Evolutionary conservation across 2,329 filamentous ascomycete species (phyloP), one percentile per base, ranked within the genome.

Genomic region (Amesomyces nigricolor): DNA sequence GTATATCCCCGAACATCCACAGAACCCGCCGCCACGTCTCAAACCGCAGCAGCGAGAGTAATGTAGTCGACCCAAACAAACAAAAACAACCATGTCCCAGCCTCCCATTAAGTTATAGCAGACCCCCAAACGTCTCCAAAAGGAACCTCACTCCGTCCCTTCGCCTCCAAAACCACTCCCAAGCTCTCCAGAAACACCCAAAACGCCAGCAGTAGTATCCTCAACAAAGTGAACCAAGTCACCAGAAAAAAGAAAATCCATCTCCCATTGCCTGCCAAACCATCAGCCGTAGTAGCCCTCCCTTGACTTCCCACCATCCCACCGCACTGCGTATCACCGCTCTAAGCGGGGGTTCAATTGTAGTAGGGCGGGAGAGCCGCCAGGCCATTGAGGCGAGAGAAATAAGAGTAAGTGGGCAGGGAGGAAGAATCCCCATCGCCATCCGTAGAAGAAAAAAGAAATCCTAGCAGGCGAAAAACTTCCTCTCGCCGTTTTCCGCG

Each of bases 281-380:
- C 22, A 6, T 4, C 22, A 26, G 22, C 4, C 6, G 6, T 26
- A 11, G 30, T 45, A 45, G 32, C 53, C 37, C 42, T 29, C 22
- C 45, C 40, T 49, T 5, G 22, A 26, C 17, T 19, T 37, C 49
- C 45, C 45, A 35, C 17, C 49, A 2, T 35, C 22, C 19, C 51
- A 44, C 53, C 57, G 19, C 40, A 46, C 29, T 29, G 50, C 57
- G 57, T 42, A 58, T 53, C 57, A 56, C 57, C 56, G 57, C 53
- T 19, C 10, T 11, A 16, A 49, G 46, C 11, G 50, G 40, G 40
- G 38, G 47, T 13, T 38, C 8, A 11, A 1, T 42, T 5, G 19
- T 16, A 5, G 43, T 19, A 22, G 50, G 50, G 6, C 46, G n/a
- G 43, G 42, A 51, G 44, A 43, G 32, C 17, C 44, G 49, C 37